These are phyloP conservation scores for Beauveria caledonica DNA, from an alignment of 2,329 filamentous ascomycete species.

Conservation along the genomic window DNA sequence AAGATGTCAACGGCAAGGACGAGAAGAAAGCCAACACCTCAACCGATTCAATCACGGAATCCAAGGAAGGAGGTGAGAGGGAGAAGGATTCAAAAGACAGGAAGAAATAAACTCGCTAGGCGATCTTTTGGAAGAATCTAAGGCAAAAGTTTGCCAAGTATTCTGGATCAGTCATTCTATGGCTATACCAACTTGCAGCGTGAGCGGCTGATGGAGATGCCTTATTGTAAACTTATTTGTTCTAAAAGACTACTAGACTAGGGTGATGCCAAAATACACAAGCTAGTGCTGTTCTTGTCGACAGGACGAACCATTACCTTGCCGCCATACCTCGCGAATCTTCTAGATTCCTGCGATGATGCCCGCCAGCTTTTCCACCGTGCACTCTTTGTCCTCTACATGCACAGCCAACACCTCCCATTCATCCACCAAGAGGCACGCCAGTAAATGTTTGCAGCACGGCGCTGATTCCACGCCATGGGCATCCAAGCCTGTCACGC, in stretches of 20 bases:
- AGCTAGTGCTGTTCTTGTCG: not conserved
- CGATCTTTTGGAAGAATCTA: not conserved
- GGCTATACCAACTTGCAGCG: not conserved
- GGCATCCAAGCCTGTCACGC: slow-evolving; percentile 24
- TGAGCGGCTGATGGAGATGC: not conserved
- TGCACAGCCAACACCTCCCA: slow-evolving; percentile 53
- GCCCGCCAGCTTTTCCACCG: slow-evolving; percentile 63
- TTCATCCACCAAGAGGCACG: slow-evolving; percentile 65
- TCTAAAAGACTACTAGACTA: not conserved
- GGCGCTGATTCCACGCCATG: slow-evolving; percentile 33
- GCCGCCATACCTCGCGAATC: not conserved
- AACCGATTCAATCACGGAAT: slow-evolving; percentile 32
- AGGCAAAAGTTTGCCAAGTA: not conserved
- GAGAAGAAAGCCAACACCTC: slow-evolving; percentile 46
- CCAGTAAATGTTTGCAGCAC: slow-evolving; percentile 83
- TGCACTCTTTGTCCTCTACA: slow-evolving; percentile 46
- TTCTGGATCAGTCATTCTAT: not conserved
- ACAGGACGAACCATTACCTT: not conserved
- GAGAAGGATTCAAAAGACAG: slow-evolving; percentile 48
- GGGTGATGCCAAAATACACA: not conserved
- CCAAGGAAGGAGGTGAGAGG: slow-evolving; percentile 44
- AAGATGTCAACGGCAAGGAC: slow-evolving; percentile 52
- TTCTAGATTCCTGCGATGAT: slow-evolving; percentile 43
- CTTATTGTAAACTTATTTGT: slow-evolving; percentile 6
- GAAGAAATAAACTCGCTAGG: slow-evolving; percentile 29